Conservation (phyloP, 2,329 filamentous ascomycete species). For the Arthroderma sp. region DNA sequence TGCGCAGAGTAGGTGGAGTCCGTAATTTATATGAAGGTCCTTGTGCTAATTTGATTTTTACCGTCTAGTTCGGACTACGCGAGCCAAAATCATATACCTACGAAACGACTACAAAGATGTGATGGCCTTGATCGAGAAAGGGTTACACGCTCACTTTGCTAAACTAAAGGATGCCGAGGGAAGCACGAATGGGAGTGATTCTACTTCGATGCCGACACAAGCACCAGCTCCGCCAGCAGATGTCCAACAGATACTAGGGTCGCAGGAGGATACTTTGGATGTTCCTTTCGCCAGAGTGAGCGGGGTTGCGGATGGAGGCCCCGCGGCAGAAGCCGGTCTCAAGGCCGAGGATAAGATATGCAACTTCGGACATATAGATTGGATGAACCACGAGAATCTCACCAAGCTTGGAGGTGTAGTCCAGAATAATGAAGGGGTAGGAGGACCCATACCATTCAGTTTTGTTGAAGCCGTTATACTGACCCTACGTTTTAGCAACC, state of each 20-base stretch:
- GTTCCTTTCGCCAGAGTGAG: constrained; percentile 82
- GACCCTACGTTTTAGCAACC: constrained; percentile 41
- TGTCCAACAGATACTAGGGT: background rate
- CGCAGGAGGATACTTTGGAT: constrained; percentile 28
- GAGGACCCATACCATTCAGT: background rate
- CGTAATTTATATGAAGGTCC: background rate
- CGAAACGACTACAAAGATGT: constrained; percentile 88
- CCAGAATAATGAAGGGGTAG: constrained; percentile 68
- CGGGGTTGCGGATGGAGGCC: constrained; percentile 61
- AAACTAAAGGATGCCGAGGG: constrained; percentile 43
- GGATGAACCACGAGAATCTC: constrained; percentile 72
- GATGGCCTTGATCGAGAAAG: constrained; percentile 70
- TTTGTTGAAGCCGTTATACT: background rate
- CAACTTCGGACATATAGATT: constrained; percentile 73
- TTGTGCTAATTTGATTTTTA: constrained; percentile 3
- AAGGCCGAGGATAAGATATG: constrained; percentile 68
- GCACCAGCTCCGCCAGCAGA: constrained; percentile 7
- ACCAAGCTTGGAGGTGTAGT: constrained; percentile 81
- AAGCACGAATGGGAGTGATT: constrained; percentile 13
- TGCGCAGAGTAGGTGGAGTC: constrained; percentile 57
- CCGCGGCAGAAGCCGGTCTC: constrained; percentile 70
- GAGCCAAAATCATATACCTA: constrained; percentile 75
- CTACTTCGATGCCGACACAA: constrained; percentile 11
- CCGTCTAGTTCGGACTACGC: constrained; percentile 68
- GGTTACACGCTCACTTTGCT: constrained; percentile 85